phyloP scores from a whole-genome alignment of 208 protist species.

The Trypanosoma avium region DNA sequence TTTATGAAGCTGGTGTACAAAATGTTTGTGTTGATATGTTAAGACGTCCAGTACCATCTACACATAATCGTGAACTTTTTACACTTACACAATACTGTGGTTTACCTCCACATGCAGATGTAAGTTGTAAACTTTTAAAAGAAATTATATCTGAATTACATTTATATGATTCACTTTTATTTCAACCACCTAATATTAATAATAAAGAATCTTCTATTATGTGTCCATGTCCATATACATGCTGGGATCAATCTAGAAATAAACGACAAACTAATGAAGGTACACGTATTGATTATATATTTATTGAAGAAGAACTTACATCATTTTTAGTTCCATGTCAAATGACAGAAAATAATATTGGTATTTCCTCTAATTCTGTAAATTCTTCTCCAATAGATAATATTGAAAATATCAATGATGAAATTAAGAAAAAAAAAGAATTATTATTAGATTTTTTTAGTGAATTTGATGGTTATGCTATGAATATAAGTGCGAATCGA shows the following conservation, averaged over 20 bases:
- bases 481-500: constrained; percentile 40
- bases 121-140: constrained; percentile 53
- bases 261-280: constrained; percentile 81
- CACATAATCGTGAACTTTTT: constrained; percentile 70
- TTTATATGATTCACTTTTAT: constrained; percentile 8
- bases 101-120: constrained; percentile 69
- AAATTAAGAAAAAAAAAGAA: neutral
- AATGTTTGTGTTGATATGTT: constrained; percentile 48
- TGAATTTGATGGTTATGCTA: constrained; percentile 49
- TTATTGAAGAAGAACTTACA: constrained; percentile 66
- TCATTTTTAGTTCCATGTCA: constrained; percentile 42
- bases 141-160: constrained; percentile 33
- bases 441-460: constrained; percentile 39
- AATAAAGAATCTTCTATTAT: constrained; percentile 31
- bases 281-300: constrained; percentile 90
- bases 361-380: neutral
- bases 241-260: constrained; percentile 91
- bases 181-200: constrained; percentile 14
- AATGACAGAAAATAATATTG: constrained; percentile 68
- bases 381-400: neutral
- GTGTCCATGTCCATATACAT: constrained; percentile 82
- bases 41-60: constrained; percentile 26
- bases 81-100: constrained; percentile 53
- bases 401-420: neutral
- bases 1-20: constrained; percentile 50